phyloP scores from a whole-genome alignment of 192 early-diverging fungal genomes.

The Geranomyces michiganensis region DNA sequence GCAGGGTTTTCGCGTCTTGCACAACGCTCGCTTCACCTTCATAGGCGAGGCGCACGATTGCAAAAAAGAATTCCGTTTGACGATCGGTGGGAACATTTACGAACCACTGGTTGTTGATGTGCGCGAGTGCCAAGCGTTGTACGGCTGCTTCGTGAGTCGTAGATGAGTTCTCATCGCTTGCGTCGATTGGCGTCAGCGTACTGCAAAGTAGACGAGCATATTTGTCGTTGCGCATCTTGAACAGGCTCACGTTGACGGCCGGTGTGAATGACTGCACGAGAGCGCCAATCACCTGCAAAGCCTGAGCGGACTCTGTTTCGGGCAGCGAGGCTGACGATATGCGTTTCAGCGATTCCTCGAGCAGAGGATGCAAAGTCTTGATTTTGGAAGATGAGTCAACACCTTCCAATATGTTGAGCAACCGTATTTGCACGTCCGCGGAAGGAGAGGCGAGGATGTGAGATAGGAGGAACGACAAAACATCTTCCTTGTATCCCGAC shows the following conservation, averaged over 20 bases:
- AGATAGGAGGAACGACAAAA: conserved; percentile 49
- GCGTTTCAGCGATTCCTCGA: conserved; percentile 54
- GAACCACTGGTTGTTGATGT: conserved; percentile 29
- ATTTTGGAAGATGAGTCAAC: conserved; percentile 63
- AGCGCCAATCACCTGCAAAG: conserved; percentile 23
- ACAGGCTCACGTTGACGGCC: conserved; percentile 38
- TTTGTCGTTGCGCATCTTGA: conserved; percentile 38
- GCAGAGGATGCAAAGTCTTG: conserved; percentile 60
- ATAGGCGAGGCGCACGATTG: conserved; percentile 57
- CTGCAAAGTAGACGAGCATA: conserved; percentile 52
- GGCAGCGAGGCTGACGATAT: neutral
- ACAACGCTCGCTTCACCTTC: conserved; percentile 34
- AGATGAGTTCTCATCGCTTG: neutral
- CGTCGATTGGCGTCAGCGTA: conserved; percentile 16
- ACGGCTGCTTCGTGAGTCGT: neutral
- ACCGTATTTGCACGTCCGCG: conserved; percentile 33
- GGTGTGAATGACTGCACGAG: conserved; percentile 62
- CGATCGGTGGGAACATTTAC: conserved; percentile 34
- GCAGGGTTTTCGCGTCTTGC: conserved; percentile 45
- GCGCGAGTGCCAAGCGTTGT: conserved; percentile 17
- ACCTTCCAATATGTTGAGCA: conserved; percentile 52
- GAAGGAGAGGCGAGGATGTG: conserved; percentile 44
- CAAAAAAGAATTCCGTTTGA: conserved; percentile 53
- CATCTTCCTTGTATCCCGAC: conserved; percentile 31
- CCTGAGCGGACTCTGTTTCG: neutral